phyloP scores from a whole-genome alignment of 257 asterid genomes.

The Salvia splendens region DNA sequence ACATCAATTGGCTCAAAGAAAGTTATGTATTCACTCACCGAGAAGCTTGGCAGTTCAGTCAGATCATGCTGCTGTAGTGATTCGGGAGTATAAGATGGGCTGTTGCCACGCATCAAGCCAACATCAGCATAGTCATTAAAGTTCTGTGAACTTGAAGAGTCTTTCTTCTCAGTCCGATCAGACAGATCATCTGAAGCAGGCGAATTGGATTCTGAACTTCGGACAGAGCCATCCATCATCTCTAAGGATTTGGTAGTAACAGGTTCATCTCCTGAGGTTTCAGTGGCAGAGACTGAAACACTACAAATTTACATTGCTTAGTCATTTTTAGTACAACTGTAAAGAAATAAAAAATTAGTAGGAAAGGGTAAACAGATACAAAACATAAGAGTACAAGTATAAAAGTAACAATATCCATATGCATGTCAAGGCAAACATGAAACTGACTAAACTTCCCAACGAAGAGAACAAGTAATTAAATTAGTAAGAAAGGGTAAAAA shows the following conservation, averaged over 20 bases:
- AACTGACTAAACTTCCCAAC: too few relatives aligned
- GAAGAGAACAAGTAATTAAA: too few relatives aligned
- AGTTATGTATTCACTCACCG: slow-evolving; percentile 51
- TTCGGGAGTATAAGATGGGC: slow-evolving; percentile 60
- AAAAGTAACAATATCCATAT: too few relatives aligned
- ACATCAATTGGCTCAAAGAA: slow-evolving; percentile 23
- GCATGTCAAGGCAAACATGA: too few relatives aligned
- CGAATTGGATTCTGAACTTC: slow-evolving; percentile 65
- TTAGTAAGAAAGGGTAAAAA: too few relatives aligned
- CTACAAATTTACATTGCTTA: slow-evolving; percentile 45
- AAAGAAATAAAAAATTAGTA: neutral
- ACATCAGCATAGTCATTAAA: slow-evolving; percentile 63
- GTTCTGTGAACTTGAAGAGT: slow-evolving; percentile 50
- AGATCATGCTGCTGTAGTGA: slow-evolving; percentile 63
- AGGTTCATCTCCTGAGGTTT: slow-evolving; percentile 56
- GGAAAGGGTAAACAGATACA: neutral
- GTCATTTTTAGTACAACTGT: slow-evolving; percentile 31
- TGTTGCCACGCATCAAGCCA: slow-evolving; percentile 60
- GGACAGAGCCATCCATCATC: slow-evolving; percentile 51
- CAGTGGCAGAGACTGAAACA: slow-evolving; percentile 52
- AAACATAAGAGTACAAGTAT: neutral
- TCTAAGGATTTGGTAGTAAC: slow-evolving; percentile 53
- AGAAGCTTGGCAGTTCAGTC: slow-evolving; percentile 68
- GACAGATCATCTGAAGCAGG: slow-evolving; percentile 58
- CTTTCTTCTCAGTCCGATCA: slow-evolving; percentile 56